Percentiles rank a stretch among this genome's conserved stretches.
phyloP scores from a whole-genome alignment of 495 filamentous ascomycete species.

The Paragyromitra xinjiangensis region DNA sequence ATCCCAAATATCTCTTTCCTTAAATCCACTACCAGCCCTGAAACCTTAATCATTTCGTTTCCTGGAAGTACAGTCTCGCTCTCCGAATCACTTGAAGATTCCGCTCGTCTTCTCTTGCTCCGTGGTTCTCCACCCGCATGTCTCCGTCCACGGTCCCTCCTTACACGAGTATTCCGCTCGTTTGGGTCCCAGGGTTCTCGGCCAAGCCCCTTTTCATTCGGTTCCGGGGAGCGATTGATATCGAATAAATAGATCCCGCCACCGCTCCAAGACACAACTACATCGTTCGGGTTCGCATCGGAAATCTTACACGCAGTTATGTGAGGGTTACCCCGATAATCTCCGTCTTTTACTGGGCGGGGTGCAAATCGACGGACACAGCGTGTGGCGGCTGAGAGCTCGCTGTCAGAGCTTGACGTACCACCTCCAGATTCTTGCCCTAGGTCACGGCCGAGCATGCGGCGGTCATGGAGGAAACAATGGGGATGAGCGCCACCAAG shows the following conservation, averaged over 20 bases:
- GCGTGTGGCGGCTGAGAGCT: constrained; percentile 69
- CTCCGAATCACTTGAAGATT: constrained; percentile 25
- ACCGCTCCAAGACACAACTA: constrained; percentile 79
- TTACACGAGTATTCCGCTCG: constrained; percentile 43
- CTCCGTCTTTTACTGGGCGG: constrained; percentile 58
- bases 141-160: constrained; percentile 42
- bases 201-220: constrained; percentile 58
- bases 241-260: constrained; percentile 80
- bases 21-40: constrained; percentile 63
- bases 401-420: constrained; percentile 63
- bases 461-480: constrained; percentile 78
- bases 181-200: constrained; percentile 51
- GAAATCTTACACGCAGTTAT: constrained; percentile 84
- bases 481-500: constrained; percentile 76
- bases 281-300: constrained; percentile 76
- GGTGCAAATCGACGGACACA: constrained; percentile 78
- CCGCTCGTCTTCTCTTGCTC: constrained; percentile 54
- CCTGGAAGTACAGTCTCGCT: constrained; percentile 36
- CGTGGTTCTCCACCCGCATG: constrained; percentile 33
- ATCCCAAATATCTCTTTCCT: constrained; percentile 67
- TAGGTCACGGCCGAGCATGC: constrained; percentile 74
- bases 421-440: constrained; percentile 65
- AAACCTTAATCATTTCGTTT: constrained; percentile 31
- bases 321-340: constrained; percentile 65
- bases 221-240: constrained; percentile 70